Base-by-base conservation (phyloP, 345 rosid genomes). In the Eucalyptus sp. region DNA sequence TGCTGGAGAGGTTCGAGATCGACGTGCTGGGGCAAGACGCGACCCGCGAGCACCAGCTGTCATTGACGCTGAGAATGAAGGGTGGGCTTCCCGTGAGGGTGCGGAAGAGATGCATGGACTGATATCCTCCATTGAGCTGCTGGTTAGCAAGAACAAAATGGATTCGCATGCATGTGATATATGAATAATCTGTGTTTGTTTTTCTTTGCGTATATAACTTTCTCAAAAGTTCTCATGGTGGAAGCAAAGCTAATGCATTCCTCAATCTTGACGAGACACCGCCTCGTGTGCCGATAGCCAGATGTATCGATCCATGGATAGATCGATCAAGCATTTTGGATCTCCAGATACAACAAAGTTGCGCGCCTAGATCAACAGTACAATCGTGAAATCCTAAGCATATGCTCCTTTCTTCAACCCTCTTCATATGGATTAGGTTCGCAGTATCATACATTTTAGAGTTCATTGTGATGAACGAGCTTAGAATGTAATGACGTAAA, bases 1-100 rank as follows among this genome's bases (percentile, higher is more conserved):
- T 87, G 91, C 31, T 89, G 88, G 91, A 89, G 58, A 89, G 90
- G 88, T 90, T 88, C 31, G 50, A 43, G 87, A 25, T 91, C 7
- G 89, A 90, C 13, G 84, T 91, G 24, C 90, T 13, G 68, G 87
- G 76, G 10, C 44, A 68, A 25, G 89, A 87, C 16, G 48, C 51
- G 68, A 50, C 86, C 48, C 90, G 88, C 11, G 64, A 86, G 87
- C 88, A 87, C 33, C 31, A 86, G 86, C 54, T 91, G 87, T 90
- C 93, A 11, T 86, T 90, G 58, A 91, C 93, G 29, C 90, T 91
- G n/a, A 89, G 91, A 86, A 91, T 91, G 89, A 90, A 91, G 58
- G 90, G 89, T 22, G 93, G 93, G 16, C 71, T 91, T 71, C 90
- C 87, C 13, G 89, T 90, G 54, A 89, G 29, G 33, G 87, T 89